Evolutionary conservation across 176 grass and related monocot genomes (phyloP), one percentile per base, ranked within the genome.

Genomic region (Avena eriantha): DNA sequence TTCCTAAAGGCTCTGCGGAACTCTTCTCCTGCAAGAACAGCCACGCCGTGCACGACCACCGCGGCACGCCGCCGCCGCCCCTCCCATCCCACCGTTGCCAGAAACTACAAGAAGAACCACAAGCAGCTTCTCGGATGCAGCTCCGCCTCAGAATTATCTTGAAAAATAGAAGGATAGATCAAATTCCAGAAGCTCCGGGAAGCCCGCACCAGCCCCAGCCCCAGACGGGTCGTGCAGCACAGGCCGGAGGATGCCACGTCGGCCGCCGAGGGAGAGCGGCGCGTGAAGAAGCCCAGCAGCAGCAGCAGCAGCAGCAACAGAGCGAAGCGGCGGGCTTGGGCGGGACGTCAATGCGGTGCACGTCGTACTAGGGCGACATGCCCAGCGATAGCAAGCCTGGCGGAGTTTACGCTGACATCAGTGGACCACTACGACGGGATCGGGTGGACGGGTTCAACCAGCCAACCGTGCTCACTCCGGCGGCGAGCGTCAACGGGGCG

Each of bases 21-120:
- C 48, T 97, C 87, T 93, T 97, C 81, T 91, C 85, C 10, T 97
- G 93, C 91, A 88, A 86, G 71, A 93, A 81, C 88, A 89, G 84
- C 90, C 82, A 84, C 64, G 77, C 68, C 13, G 73, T 15, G 24
- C 60, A 46, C n/a, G 16, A 24, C 43, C 71, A 64, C n/a, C n/a
- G 8, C 18, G 21, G 55, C 11, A 17, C 6, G 4, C 22, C 71
- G 11, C 41, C 21, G 39, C 43, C 72, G 22, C 45, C 45, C 13
- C 7, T 45, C 13, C n/a, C 0, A n/a, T 29, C 29, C 29, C 0
- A 13, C 22, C 7, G 46, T 23, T 15, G 14, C 72, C 0, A 75
- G 71, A 48, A 13, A 4, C 19, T 60, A 64, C 83, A 83, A 39
- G 22, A 87, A 66, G 31, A 77, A 84, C 84, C 88, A 87, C 48